These are phyloP conservation scores for Melocanna baccifera DNA, from an alignment of 176 grass and related monocot species.

Conservation along the genomic window DNA sequence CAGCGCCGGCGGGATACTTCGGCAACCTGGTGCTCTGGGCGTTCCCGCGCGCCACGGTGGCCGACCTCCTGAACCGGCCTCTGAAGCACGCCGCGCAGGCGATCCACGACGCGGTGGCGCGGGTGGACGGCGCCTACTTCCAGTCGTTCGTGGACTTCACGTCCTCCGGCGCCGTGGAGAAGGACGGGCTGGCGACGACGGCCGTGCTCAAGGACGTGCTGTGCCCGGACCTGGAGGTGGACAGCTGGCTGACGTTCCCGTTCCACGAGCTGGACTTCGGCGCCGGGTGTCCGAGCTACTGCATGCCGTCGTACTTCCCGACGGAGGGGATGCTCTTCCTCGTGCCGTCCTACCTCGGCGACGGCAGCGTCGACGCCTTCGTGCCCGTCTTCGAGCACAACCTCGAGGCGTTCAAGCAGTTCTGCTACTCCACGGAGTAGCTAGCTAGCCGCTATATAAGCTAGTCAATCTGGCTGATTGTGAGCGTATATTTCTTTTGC, in stretches of 20 bases:
- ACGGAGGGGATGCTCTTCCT: conserved; percentile 62
- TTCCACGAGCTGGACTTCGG: conserved; percentile 71
- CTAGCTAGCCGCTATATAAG: neutral
- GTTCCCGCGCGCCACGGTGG: conserved; percentile 43
- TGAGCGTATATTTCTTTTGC: neutral
- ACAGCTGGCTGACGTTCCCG: conserved; percentile 64
- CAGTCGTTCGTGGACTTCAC: conserved; percentile 66
- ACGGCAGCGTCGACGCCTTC: conserved; percentile 61
- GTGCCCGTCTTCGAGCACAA: conserved; percentile 57
- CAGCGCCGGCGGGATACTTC: conserved; percentile 45
- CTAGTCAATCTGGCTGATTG: neutral
- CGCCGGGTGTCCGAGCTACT: conserved; percentile 43
- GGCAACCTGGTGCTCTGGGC: conserved; percentile 74
- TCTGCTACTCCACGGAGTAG: conserved; percentile 57
- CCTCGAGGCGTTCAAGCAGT: conserved; percentile 57
- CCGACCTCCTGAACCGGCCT: conserved; percentile 36
- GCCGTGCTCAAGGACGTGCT: conserved; percentile 41
- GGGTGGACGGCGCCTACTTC: conserved; percentile 53
- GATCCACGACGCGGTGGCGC: conserved; percentile 51
- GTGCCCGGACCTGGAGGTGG: conserved; percentile 65
- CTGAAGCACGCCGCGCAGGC: conserved; percentile 46
- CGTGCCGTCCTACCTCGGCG: conserved; percentile 50
- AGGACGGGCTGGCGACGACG: conserved; percentile 45
- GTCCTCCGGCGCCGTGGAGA: conserved; percentile 27
- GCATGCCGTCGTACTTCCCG: conserved; percentile 65